Conservation (phyloP, 306 rosid species). For the Cicer yamashitae region DNA sequence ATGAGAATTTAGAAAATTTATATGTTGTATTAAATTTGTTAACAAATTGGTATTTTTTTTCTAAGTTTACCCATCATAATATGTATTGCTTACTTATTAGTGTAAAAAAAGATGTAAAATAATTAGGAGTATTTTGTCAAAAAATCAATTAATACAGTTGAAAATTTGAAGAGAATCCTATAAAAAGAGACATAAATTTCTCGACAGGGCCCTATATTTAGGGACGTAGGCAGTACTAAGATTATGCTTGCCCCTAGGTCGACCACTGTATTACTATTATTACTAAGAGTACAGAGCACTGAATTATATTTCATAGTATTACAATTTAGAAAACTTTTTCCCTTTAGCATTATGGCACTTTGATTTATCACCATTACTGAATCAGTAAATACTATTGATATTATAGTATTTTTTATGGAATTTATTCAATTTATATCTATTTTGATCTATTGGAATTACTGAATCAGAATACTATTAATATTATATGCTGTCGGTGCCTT, state of each 20-base stretch:
- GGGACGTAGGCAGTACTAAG: neutral
- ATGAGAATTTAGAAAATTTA: neutral
- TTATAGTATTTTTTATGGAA: conserved; percentile 20
- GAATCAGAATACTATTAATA: too few relatives aligned
- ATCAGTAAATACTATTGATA: conserved; percentile 14
- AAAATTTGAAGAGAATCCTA: neutral
- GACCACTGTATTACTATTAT: neutral
- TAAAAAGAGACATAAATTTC: neutral
- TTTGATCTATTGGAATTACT: neutral
- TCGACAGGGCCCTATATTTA: neutral
- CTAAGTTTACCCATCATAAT: too few relatives aligned
- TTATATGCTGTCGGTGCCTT: conserved; percentile 17
- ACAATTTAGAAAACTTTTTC: neutral
- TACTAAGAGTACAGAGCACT: neutral
- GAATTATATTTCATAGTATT: neutral
- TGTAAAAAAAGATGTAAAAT: neutral
- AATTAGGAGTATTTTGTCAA: neutral
- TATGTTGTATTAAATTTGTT: neutral
- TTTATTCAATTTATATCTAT: conserved; percentile 19
- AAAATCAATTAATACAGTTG: neutral
- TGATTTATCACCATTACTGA: conserved; percentile 6
- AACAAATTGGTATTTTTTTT: neutral
- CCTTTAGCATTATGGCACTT: neutral
- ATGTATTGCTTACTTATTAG: neutral
- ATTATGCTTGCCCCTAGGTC: conserved; percentile 26